phyloP scores from a whole-genome alignment of 345 rosid genomes.

The Salix caprea region DNA sequence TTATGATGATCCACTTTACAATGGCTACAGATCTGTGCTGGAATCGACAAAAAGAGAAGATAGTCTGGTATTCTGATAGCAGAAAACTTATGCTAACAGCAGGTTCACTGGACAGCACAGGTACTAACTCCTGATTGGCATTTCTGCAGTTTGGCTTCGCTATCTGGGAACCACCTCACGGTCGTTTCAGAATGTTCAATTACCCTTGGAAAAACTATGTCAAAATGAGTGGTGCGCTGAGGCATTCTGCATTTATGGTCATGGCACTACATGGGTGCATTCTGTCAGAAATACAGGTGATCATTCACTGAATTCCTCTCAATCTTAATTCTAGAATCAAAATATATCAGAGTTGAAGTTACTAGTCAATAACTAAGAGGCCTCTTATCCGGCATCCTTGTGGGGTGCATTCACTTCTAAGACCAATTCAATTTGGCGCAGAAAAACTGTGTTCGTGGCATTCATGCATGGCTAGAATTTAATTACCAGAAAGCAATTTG shows the following conservation, averaged over 20 bases:
- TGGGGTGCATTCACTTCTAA: no score
- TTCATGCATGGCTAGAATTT: not conserved
- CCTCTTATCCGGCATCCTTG: no score
- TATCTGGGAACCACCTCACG: conserved; percentile 90
- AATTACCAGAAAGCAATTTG: not conserved
- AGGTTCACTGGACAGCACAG: not conserved
- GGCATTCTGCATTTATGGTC: conserved; percentile 90
- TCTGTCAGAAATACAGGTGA: conserved; percentile 86
- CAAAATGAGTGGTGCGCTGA: conserved; percentile 67
- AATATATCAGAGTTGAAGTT: no score
- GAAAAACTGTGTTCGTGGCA: no score
- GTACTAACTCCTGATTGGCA: not conserved
- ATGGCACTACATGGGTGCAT: conserved; percentile 96
- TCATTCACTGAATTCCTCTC: not conserved
- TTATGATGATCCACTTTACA: conserved; percentile 74
- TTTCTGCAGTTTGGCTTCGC: conserved; percentile 63
- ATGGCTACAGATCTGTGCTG: conserved; percentile 74
- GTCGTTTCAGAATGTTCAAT: conserved; percentile 56
- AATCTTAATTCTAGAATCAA: not conserved
- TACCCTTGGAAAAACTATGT: conserved; percentile 80
- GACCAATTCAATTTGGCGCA: no score
- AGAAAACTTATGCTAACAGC: not conserved
- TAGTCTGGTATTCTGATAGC: conserved; percentile 41
- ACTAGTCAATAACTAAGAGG: no score
- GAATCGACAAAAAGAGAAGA: conserved; percentile 80